Base-by-base conservation (phyloP, 2,329 filamentous ascomycete species). In the Calonectria crousiana region DNA sequence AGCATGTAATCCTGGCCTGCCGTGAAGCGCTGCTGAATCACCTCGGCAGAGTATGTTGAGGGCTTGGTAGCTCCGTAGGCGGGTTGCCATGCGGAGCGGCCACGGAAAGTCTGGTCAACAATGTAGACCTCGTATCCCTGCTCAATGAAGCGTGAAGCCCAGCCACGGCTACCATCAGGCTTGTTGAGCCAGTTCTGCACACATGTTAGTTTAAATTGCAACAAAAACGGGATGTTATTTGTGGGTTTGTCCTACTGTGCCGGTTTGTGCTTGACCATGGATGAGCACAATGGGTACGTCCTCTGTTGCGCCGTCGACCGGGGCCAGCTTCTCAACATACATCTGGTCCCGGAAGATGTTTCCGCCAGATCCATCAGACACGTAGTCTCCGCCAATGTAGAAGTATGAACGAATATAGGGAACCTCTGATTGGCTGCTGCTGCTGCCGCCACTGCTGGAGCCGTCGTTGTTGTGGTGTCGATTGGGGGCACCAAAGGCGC, bases 71-170 rank as follows among this genome's bases (percentile, higher is more conserved):
- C 65, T 3, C 34, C 68, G 18, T 69, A 32, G 6, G 51, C 62
- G 1, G 76, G 78, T 38, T 69, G 52, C 78, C 78, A 80, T 14
- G 78, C 52, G 0, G 78, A 79, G 6, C 78, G 75, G 0, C 78
- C 78, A 6, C 78, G 78, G n/a, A 78, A 73, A 0, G 78, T 79
- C 53, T 79, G 78, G 30, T 79, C 78, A 0, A 79, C 74, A 6
- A 79, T 75, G 66, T 79, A 79, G 2, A 79, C 49, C 20, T 79
- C 78, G 26, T 80, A 79, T 4, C 78, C 78, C 38, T 77, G 78
- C 2, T 56, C 36, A n/a, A 79, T 75, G 34, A 79, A 80, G 5
- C 32, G 66, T 1, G 78, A 79, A 1, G 78, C 77, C 78, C 78
- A 79, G 26, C 78, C 78, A 3, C 73, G 74, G 20, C 77, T 71